Percentiles rank a stretch among this genome's conserved stretches.
Conservation (phyloP, 106 monocot genomes). For the Dendrobium catenatum region DNA sequence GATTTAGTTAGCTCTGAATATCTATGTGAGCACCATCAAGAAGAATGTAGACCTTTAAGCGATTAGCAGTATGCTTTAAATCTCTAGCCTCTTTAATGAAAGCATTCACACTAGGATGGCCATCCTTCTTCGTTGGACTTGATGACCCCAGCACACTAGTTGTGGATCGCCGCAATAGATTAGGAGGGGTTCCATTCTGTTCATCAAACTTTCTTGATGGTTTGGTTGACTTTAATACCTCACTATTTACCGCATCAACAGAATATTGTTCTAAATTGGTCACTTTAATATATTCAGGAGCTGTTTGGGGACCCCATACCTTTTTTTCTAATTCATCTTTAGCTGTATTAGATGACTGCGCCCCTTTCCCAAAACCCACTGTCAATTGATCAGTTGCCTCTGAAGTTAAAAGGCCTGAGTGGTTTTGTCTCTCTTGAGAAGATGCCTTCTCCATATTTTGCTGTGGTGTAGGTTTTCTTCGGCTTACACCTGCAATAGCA, state of each 20-base stretch:
- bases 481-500: slow-evolving; percentile 5
- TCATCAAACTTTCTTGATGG: slow-evolving; percentile 21
- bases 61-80: slow-evolving; percentile 80
- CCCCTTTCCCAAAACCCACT: slow-evolving; percentile 24
- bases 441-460: slow-evolving; percentile 12
- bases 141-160: slow-evolving; percentile 27
- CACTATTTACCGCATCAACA: slow-evolving; percentile 25
- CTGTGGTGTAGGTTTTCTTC: slow-evolving; percentile 1
- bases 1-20: background rate
- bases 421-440: slow-evolving; percentile 15
- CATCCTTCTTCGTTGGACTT: slow-evolving; percentile 41
- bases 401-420: background rate
- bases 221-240: slow-evolving; percentile 20
- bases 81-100: slow-evolving; percentile 73
- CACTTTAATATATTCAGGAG: slow-evolving; percentile 20
- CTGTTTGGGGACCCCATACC: slow-evolving; percentile 8
- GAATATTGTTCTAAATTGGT: slow-evolving; percentile 17
- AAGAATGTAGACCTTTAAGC: slow-evolving; percentile 49
- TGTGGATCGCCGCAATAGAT: slow-evolving; percentile 17
- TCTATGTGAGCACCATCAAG: slow-evolving; percentile 6
- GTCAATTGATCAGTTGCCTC: slow-evolving; percentile 26
- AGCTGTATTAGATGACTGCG: slow-evolving; percentile 8
- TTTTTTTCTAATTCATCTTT: slow-evolving; percentile 28
- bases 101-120: slow-evolving; percentile 23
- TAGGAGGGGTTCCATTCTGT: slow-evolving; percentile 15